A percentile compares a stretch with the other conserved stretches of the same genome.
Evolutionary conservation across 1,284 basidiomycete species (phyloP).

Genomic region (Papiliotrema fonsecae): DNA sequence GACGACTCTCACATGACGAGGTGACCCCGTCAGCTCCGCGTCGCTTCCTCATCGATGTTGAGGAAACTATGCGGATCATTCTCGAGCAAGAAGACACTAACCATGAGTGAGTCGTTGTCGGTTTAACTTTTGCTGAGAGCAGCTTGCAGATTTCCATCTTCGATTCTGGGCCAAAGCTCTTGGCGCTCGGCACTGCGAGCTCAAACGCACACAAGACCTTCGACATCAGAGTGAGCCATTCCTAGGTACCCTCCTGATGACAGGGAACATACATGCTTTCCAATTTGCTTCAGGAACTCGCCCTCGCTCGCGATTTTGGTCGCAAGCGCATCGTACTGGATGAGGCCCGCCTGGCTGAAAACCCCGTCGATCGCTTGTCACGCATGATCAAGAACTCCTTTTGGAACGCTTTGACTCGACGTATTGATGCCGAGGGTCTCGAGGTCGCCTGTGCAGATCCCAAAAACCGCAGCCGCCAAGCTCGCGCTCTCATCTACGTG

Average conservation of each 20-base stretch:
- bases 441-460: conserved; percentile 96
- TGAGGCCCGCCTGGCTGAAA: conserved; percentile 90
- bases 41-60: conserved; percentile 96
- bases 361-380: conserved; percentile 92
- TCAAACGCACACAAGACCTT: conserved; percentile 97
- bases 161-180: conserved; percentile 93
- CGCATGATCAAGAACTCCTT: conserved; percentile 98
- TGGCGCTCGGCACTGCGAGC: conserved; percentile 90
- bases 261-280: conserved; percentile 98
- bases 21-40: conserved; percentile 52
- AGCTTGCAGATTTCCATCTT: conserved; percentile 80
- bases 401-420: conserved; percentile 94
- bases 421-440: conserved; percentile 93
- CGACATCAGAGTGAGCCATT: conserved; percentile 76
- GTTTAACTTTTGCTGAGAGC: not conserved
- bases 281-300: conserved; percentile 96
- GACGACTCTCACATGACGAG: conserved; percentile 72
- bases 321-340: conserved; percentile 96
- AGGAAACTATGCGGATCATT: conserved; percentile 93
- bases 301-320: conserved; percentile 91
- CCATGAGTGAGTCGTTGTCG: conserved; percentile 56
- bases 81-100: conserved; percentile 98
- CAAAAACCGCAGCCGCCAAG: conserved; percentile 82
- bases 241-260: conserved; percentile 6
- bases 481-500: conserved; percentile 89